Evolutionary conservation across 345 rosid species (phyloP).

Genomic region (Citrus sp.): DNA sequence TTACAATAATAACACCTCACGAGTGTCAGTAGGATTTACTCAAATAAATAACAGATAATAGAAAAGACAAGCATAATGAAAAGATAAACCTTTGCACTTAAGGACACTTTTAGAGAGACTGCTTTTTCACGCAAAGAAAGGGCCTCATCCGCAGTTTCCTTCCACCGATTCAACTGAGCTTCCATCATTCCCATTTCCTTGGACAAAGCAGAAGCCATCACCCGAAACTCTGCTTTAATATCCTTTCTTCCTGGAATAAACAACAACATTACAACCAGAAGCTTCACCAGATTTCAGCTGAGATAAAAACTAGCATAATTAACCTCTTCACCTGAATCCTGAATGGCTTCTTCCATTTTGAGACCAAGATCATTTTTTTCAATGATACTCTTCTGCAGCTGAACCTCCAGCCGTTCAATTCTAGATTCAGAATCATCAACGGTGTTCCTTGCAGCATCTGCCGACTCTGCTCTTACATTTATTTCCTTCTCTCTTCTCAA

Average conservation of each 20-base stretch:
- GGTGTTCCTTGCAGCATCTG: constrained; percentile 59
- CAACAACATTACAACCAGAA: constrained; percentile 16
- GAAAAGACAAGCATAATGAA: background rate
- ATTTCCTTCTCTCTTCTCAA: constrained; percentile 81
- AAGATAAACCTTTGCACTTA: constrained; percentile 58
- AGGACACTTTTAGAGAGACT: constrained; percentile 48
- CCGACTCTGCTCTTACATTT: constrained; percentile 54
- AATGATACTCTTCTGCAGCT: constrained; percentile 62
- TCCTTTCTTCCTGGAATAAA: constrained; percentile 72
- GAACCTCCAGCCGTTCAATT: constrained; percentile 65
- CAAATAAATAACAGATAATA: background rate
- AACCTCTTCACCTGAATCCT: constrained; percentile 67
- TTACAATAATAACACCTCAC: background rate
- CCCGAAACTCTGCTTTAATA: constrained; percentile 74
- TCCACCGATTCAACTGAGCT: constrained; percentile 86
- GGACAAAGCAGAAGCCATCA: constrained; percentile 90
- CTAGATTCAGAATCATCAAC: constrained; percentile 47
- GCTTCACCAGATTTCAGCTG: constrained; percentile 1
- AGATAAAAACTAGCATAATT: background rate
- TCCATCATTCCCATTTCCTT: constrained; percentile 97
- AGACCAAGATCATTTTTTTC: constrained; percentile 91
- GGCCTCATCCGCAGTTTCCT: constrained; percentile 78
- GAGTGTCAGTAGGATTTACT: background rate
- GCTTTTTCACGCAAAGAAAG: constrained; percentile 66
- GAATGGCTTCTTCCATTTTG: constrained; percentile 76